These are phyloP conservation scores for Aspergillus tanneri DNA, from an alignment of 2,329 filamentous ascomycete species.

Conservation along the genomic window DNA sequence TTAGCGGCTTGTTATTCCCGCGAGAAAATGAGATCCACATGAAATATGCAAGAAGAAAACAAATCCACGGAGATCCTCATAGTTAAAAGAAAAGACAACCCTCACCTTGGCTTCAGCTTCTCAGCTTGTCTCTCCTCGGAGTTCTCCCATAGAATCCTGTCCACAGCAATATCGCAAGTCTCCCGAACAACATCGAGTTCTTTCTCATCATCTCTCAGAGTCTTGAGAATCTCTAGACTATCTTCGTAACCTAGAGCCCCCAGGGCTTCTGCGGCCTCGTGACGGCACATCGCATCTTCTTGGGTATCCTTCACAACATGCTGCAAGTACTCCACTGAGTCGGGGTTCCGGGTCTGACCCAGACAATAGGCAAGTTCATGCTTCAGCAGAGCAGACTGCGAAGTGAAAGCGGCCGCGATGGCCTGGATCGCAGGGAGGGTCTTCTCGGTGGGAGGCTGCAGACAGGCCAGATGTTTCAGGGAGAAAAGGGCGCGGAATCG, in stretches of 20 bases:
- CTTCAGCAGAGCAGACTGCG: constrained; percentile 86
- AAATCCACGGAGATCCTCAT: background rate
- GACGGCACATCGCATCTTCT: constrained; percentile 94
- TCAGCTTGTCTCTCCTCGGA: constrained; percentile 69
- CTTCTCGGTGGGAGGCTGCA: constrained; percentile 56
- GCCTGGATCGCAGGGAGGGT: constrained; percentile 68
- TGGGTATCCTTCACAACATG: constrained; percentile 70
- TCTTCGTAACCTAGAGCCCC: constrained; percentile 76
- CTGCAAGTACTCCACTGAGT: constrained; percentile 70
- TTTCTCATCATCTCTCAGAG: constrained; percentile 69
- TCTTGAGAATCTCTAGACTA: constrained; percentile 70
- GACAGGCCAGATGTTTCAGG: constrained; percentile 84
- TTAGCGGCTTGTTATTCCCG: constrained; percentile 13
- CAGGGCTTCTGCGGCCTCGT: constrained; percentile 93
- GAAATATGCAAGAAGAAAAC: background rate
- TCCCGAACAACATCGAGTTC: constrained; percentile 83
- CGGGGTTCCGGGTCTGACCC: constrained; percentile 79
- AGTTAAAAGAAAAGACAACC: background rate
- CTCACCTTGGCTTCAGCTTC: constrained; percentile 75
- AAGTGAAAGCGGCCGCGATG: constrained; percentile 82
- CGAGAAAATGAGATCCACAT: constrained; percentile 14
- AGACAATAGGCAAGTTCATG: constrained; percentile 97
- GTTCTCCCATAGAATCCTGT: constrained; percentile 90
- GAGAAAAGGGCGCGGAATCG: constrained; percentile 97
- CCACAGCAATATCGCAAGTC: constrained; percentile 95